A percentile compares a stretch with the other conserved stretches of the same genome.
phyloP scores from a whole-genome alignment of 2,329 filamentous ascomycete species.

The Aphanocladium album region DNA sequence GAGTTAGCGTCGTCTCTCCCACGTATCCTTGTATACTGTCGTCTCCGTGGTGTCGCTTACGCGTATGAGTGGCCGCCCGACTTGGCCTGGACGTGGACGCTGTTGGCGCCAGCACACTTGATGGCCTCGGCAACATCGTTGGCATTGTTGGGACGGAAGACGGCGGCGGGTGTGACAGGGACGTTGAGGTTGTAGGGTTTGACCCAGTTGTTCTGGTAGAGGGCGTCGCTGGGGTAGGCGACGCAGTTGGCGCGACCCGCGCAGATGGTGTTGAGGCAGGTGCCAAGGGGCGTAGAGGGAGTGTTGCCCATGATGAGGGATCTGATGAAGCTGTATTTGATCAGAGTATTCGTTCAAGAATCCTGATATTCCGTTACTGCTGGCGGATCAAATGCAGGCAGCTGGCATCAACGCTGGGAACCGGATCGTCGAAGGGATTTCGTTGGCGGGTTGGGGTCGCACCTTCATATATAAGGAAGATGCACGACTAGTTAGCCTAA shows the following conservation, averaged over 20 bases:
- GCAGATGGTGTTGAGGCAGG: conserved; percentile 45
- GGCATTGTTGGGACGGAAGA: conserved; percentile 49
- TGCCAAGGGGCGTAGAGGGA: conserved; percentile 33
- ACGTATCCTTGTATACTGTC: not conserved
- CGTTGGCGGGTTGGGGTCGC: not conserved
- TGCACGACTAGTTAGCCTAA: no score
- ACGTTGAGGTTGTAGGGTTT: conserved; percentile 50
- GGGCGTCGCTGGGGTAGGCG: conserved; percentile 36
- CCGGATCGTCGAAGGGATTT: not conserved
- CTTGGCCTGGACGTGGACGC: conserved; percentile 54
- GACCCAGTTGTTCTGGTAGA: conserved; percentile 47
- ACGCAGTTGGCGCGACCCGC: conserved; percentile 41
- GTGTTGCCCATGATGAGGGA: conserved; percentile 34
- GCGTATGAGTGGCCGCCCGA: conserved; percentile 63
- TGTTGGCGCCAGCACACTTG: conserved; percentile 47
- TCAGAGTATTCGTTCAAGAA: no score
- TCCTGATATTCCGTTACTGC: no score
- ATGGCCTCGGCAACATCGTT: conserved; percentile 53
- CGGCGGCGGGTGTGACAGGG: conserved; percentile 46
- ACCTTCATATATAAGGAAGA: not conserved
- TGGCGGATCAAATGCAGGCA: not conserved
- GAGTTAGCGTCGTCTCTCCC: not conserved
- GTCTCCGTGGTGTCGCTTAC: conserved; percentile 27
- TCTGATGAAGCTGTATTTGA: not conserved
- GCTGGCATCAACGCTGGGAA: not conserved